Percentiles rank a stretch among this genome's conserved stretches.
These are phyloP conservation scores for Eurotiales sp. DNA, from an alignment of 2,329 filamentous ascomycete genomes.

Conservation along the genomic window DNA sequence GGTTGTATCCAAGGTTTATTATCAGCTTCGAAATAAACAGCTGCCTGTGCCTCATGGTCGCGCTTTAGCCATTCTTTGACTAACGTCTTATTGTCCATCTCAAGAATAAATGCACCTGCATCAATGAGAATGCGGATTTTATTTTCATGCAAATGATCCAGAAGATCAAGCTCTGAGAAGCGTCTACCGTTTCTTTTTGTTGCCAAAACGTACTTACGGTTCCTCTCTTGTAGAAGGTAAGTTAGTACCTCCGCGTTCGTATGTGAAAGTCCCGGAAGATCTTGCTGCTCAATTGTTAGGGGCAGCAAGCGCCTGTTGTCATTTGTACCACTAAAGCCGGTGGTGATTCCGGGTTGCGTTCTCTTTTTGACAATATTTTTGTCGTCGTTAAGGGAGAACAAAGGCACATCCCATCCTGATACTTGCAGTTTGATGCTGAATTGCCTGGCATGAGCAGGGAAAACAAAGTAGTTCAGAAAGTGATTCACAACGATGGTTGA, in stretches of 20 bases:
- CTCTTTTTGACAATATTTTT: background rate
- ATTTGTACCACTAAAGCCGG: constrained; percentile 70
- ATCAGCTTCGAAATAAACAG: constrained; percentile 51
- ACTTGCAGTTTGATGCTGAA: constrained; percentile 61
- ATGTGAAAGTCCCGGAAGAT: constrained; percentile 54
- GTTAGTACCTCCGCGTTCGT: constrained; percentile 63
- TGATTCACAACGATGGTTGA: constrained; percentile 55
- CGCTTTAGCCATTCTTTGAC: constrained; percentile 50
- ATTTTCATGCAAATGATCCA: constrained; percentile 34
- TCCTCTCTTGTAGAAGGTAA: constrained; percentile 54
- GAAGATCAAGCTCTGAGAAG: constrained; percentile 45
- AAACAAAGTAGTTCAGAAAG: constrained; percentile 62
- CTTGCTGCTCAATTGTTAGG: constrained; percentile 58
- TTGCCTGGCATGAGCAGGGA: constrained; percentile 61
- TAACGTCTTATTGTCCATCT: constrained; percentile 54
- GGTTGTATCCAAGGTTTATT: constrained; percentile 48
- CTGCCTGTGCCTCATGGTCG: constrained; percentile 45
- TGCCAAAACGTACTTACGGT: constrained; percentile 45
- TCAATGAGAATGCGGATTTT: constrained; percentile 58
- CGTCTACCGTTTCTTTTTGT: constrained; percentile 29
- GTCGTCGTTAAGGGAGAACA: constrained; percentile 31
- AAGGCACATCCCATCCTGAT: constrained; percentile 65
- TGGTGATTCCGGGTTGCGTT: constrained; percentile 42
- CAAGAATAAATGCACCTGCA: constrained; percentile 61
- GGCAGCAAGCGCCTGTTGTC: constrained; percentile 61